Evolutionary conservation across 441 rosid species (phyloP), one percentile per base, ranked within the genome.

Genomic region (Jatropha multifida): DNA sequence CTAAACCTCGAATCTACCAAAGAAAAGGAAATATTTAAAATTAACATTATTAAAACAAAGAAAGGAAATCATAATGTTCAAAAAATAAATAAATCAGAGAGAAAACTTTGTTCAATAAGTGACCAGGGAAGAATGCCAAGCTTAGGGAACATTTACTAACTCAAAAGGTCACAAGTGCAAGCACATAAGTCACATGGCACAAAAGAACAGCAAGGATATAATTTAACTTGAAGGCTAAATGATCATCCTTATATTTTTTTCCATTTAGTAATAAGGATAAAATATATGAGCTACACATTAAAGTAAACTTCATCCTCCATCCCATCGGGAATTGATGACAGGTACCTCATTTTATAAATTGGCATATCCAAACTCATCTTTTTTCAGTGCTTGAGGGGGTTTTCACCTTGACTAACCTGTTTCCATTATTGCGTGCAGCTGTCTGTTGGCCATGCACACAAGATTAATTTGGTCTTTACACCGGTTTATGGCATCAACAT

Each of bases 1-100:
- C 86, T 71, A 88, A 82, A 40, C 88, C 88, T 71, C 88, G 88
- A 75, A 88, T 86, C 89, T 86, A 76, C 73, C 60, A 81, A 62
- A 49, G 26, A 20, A 44, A 11, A 65, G 2, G 3, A 56, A 51
- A 1, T 18, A 26, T 61, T 14, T 51, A 3, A 17, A 20, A 42
- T 11, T 46, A 10, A 23, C 23, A 23, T n/a, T 48, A 10, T 20
- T 65, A 18, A 5, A 41, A 65, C 6, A 42, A n/a, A 48, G 4
- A 61, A 49, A 69, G 55, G n/a, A 55, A 38, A 69, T 40, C n/a
- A 44, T 58, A 59, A 41, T 13, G 23, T 46, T 1, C 26, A 10
- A 7, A n/a, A 27, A 26, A 27, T 2, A 61, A 10, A 5, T 11
- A 61, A 13, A 20, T 10, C 8, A 13, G 40, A 32, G 65, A 60